These are phyloP conservation scores for Angomonas ambiguus DNA, from an alignment of 208 protist species.

Conservation along the genomic window DNA sequence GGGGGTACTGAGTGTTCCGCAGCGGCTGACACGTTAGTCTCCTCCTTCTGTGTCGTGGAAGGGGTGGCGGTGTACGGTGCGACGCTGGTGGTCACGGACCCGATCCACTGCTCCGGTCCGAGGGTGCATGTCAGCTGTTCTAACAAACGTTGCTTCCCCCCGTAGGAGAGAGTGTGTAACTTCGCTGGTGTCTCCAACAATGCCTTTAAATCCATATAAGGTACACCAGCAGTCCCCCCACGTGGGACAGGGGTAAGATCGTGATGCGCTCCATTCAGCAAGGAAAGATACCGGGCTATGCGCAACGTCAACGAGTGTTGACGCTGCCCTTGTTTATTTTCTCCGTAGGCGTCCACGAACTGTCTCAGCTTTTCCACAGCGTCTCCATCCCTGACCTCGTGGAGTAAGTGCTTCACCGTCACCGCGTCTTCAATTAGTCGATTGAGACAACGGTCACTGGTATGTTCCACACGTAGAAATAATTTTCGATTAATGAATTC, in stretches of 20 bases:
- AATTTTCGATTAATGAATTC: not conserved
- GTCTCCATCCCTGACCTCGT: not conserved
- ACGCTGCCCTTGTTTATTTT: not conserved
- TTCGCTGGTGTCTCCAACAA: not conserved
- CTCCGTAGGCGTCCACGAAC: not conserved
- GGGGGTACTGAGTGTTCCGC: not conserved
- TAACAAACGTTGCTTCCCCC: conserved; percentile 8
- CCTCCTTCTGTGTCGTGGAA: not conserved
- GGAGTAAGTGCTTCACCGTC: not conserved
- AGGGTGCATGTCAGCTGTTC: conserved; percentile 2
- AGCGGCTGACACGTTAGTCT: not conserved
- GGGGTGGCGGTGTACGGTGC: not conserved
- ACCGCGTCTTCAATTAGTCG: not conserved
- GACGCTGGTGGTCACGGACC: too few relatives aligned
- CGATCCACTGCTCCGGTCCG: conserved; percentile 6
- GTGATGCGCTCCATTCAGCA: not conserved
- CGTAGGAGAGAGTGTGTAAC: not conserved
- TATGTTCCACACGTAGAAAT: not conserved
- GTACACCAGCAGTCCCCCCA: not conserved
- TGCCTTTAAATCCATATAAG: not conserved
- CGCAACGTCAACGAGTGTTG: conserved; percentile 3
- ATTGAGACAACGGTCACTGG: not conserved
- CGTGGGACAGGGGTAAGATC: not conserved
- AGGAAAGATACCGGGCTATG: not conserved
- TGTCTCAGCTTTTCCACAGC: not conserved